These are phyloP conservation scores for Globisporangium rhizosaccharum DNA, from an alignment of 352 stramenopile species.

Conservation along the genomic window DNA sequence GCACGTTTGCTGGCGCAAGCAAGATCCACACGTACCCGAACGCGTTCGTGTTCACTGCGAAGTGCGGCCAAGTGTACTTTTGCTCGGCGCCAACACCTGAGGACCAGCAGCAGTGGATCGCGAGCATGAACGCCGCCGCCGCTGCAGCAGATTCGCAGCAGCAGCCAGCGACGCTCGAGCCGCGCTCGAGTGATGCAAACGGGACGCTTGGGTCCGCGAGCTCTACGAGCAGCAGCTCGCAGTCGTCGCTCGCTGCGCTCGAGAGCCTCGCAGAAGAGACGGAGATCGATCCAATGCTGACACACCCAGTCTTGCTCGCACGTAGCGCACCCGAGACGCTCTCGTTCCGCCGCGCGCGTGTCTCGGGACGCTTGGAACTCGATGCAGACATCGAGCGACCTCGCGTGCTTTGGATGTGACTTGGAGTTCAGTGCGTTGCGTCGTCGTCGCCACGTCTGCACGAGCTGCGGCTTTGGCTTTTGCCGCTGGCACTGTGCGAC, in stretches of 20 bases:
- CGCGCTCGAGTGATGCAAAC: background rate
- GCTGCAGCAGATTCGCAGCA: background rate
- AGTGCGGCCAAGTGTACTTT: conserved; percentile 21
- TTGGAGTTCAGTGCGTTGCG: conserved; percentile 18
- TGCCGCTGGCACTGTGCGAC: conserved; percentile 26
- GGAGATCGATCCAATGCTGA: background rate
- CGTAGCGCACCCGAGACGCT: background rate
- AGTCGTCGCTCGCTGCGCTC: conserved; percentile 2
- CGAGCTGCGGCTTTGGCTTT: conserved; percentile 21
- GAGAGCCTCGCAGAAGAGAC: background rate
- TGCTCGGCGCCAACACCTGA: conserved; percentile 20
- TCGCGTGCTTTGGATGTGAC: conserved; percentile 18
- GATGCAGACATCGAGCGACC: background rate
- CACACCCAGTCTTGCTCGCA: background rate
- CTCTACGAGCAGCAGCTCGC: conserved; percentile 3
- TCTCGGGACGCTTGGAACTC: conserved; percentile 7
- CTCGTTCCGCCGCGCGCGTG: conserved; percentile 8
- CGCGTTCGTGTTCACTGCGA: conserved; percentile 26
- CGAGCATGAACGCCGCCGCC: conserved; percentile 11
- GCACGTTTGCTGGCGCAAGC: conserved; percentile 14
- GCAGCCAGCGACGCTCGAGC: background rate
- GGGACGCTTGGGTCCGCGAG: background rate
- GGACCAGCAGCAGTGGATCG: conserved; percentile 24
- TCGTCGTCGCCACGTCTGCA: conserved; percentile 14
- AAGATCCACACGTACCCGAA: conserved; percentile 24